Evolutionary conservation across 371 early-diverging fungal species (phyloP), one percentile per base, ranked within the genome.

Genomic region (Zancudomyces culisetae): DNA sequence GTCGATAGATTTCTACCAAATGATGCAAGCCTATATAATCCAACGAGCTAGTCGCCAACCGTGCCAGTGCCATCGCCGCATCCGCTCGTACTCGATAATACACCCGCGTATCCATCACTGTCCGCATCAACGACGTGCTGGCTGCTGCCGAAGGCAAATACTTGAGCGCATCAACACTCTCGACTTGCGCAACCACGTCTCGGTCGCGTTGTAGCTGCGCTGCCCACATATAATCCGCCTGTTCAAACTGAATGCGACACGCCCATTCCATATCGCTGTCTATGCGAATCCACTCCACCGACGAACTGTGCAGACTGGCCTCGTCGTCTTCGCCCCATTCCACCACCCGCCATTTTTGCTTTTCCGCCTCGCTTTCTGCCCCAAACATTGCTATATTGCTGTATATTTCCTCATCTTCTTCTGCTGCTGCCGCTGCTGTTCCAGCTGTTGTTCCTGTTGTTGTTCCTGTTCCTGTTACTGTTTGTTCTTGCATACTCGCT

Each of bases 261-360:
- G 95, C 62, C 95, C 93, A 91, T 57, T 91, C 92, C 55, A 85
- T 75, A 52, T 95, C 95, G 1, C 95, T 87, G 64, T 99, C 98
- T 52, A 96, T 64, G 15, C 97, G 78, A 62, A 99, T 86, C 91
- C 95, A 98, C 55, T 96, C 94, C 53, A 98, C 82, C 22, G 90
- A 87, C 0, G 66, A 64, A 49, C 68, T 67, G 15, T 80, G 77
- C 19, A 80, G 69, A 46, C 82, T 79, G 56, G 82, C 78, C 41
- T 83, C 80, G 57, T 82, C 83, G 27, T 72, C 81, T 54, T 85
- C 83, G 48, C 83, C 84, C 84, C 85, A 85, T 68, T 85, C 86
- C 2, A 78, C 70, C 3, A 83, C 70, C 8, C 72, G 67, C 84
- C 87, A 87, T 41, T 81, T 79, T 40, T 74, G 73, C 42, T 76